phyloP scores from a whole-genome alignment of 1,139 yeast species.

The Yueomyces sp. region DNA sequence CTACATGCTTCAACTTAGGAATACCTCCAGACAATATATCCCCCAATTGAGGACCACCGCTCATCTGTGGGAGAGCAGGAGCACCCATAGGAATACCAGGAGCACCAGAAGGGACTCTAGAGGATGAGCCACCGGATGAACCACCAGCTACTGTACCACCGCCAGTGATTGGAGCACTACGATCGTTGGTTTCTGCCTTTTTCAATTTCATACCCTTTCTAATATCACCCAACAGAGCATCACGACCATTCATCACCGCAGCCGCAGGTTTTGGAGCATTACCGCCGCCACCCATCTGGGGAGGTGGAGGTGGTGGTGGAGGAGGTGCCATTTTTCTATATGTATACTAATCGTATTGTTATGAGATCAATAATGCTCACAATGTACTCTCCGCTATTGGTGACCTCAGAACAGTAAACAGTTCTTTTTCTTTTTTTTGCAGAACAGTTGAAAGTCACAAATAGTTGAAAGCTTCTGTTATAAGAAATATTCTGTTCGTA shows the following conservation, averaged over 20 bases:
- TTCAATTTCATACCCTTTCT: slow-evolving; percentile 66
- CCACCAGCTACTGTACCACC: slow-evolving; percentile 12
- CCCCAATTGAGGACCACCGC: slow-evolving; percentile 41
- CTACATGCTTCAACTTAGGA: slow-evolving; percentile 55
- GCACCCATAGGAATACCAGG: slow-evolving; percentile 17
- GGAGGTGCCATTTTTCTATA: slow-evolving; percentile 9
- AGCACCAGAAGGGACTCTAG: slow-evolving; percentile 8
- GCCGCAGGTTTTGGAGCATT: slow-evolving; percentile 14
- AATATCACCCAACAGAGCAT: slow-evolving; percentile 78
- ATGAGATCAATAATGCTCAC: too few species aligned
- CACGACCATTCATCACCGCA: slow-evolving; percentile 36
- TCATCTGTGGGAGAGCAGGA: slow-evolving; percentile 2
- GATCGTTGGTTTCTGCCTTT: slow-evolving; percentile 64
- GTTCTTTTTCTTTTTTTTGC: too few species aligned
- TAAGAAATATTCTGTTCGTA: too few species aligned
- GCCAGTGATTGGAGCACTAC: slow-evolving; percentile 44
- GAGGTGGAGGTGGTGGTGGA: slow-evolving; percentile 25
- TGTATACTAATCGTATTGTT: too few species aligned
- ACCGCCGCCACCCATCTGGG: slow-evolving; percentile 10
- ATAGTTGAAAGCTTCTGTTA: too few species aligned
- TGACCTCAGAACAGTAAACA: too few species aligned
- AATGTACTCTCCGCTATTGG: too few species aligned
- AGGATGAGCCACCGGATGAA: slow-evolving; percentile 6
- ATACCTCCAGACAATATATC: slow-evolving; percentile 80
- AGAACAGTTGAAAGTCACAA: too few species aligned